phyloP scores from a whole-genome alignment of 2,329 filamentous ascomycete species.

The Harringtonia aguacate region DNA sequence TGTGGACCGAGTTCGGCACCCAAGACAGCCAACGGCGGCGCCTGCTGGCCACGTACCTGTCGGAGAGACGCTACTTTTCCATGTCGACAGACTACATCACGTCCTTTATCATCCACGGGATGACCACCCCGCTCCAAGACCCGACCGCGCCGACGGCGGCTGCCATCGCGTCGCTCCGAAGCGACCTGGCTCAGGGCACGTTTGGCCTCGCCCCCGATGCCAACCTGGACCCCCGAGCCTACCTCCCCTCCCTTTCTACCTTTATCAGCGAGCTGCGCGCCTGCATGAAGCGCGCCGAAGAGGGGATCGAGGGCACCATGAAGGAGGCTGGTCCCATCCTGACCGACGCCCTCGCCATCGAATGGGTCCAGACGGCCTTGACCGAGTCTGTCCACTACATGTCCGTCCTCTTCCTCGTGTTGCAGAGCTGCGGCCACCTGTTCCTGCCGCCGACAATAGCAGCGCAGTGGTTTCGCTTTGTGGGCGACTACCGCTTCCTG shows the following conservation, averaged over 20 bases:
- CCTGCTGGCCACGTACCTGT: constrained; percentile 61
- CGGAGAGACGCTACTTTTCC: constrained; percentile 58
- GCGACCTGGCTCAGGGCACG: constrained; percentile 2
- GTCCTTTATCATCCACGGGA: constrained; percentile 34
- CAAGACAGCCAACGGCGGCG: constrained; percentile 52
- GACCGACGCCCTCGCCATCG: constrained; percentile 41
- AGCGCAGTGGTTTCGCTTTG: constrained; percentile 63
- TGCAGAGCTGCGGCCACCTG: constrained; percentile 44
- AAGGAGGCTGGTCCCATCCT: constrained; percentile 33
- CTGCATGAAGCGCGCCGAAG: constrained; percentile 38
- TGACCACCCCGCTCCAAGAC: constrained; percentile 11
- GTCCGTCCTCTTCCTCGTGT: constrained; percentile 60
- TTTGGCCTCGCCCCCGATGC: not conserved
- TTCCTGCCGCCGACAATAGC: constrained; percentile 50
- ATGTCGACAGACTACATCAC: constrained; percentile 49
- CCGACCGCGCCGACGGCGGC: not conserved
- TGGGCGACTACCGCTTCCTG: constrained; percentile 60
- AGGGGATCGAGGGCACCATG: constrained; percentile 36
- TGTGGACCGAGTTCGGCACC: constrained; percentile 50
- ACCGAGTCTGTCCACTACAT: constrained; percentile 65
- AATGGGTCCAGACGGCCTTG: constrained; percentile 53
- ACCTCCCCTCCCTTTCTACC: constrained; percentile 34
- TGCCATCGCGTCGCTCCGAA: constrained; percentile 5
- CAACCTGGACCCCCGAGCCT: constrained; percentile 17
- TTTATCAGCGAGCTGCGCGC: constrained; percentile 36